phyloP scores from a whole-genome alignment of 164 flowering plant genomes.

The Chimonanthus praecox region DNA sequence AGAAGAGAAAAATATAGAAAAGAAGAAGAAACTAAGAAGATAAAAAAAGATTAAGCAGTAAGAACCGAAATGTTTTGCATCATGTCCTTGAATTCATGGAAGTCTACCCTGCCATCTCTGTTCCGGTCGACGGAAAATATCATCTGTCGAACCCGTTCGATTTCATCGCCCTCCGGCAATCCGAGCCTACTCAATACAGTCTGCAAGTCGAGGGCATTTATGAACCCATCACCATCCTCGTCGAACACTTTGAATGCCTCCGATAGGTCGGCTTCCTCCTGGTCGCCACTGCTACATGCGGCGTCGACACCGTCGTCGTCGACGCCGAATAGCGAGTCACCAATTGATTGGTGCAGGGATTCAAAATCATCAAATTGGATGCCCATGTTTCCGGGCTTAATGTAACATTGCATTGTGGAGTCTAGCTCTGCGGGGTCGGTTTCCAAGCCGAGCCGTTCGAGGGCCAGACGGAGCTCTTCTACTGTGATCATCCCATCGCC shows the following conservation, averaged over 20 bases:
- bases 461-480: conserved; percentile 59
- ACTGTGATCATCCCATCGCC: conserved; percentile 53
- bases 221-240: conserved; percentile 78
- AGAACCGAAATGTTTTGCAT: conserved; percentile 43
- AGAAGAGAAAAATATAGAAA: neutral
- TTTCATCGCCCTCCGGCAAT: conserved; percentile 48
- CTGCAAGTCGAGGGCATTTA: conserved; percentile 67
- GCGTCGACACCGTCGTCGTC: neutral
- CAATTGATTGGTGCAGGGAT: conserved; percentile 41
- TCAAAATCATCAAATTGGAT: conserved; percentile 54
- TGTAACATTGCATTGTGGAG: conserved; percentile 33
- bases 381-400: conserved; percentile 44
- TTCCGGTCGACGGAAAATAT: conserved; percentile 63
- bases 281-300: neutral
- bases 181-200: conserved; percentile 62
- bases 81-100: conserved; percentile 81
- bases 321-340: conserved; percentile 28
- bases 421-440: conserved; percentile 43
- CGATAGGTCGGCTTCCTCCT: conserved; percentile 51
- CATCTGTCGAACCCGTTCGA: conserved; percentile 58
- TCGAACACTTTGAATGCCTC: conserved; percentile 95
- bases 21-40: neutral
- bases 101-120: conserved; percentile 72
- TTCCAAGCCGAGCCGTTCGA: conserved; percentile 56
- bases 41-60: neutral